A percentile compares a stretch with the other conserved stretches of the same genome.
Evolutionary conservation across 2,329 filamentous ascomycete genomes (phyloP).

Genomic region (Aspergillus sp.): DNA sequence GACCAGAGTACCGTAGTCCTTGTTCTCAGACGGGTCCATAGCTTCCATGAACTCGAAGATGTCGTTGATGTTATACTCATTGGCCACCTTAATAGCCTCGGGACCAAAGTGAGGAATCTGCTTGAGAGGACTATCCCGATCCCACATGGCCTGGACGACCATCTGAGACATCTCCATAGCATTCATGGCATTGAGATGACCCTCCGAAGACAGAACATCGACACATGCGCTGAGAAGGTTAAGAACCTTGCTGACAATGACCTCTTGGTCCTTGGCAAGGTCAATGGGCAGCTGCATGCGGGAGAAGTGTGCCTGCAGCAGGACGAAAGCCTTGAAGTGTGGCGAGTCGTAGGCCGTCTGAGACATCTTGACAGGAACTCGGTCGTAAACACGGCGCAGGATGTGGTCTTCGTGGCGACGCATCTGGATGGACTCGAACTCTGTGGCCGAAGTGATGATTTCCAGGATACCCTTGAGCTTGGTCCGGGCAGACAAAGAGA

Average conservation of each 20-base stretch:
- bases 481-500: slow-evolving; percentile 82
- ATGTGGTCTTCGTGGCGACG: slow-evolving; percentile 86
- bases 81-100: slow-evolving; percentile 77
- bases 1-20: slow-evolving; percentile 73
- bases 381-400: slow-evolving; percentile 88
- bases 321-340: slow-evolving; percentile 97
- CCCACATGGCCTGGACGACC: slow-evolving; percentile 99
- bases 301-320: slow-evolving; percentile 95
- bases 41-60: slow-evolving; percentile 98
- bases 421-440: slow-evolving; percentile 94
- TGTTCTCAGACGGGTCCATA: slow-evolving; percentile 94
- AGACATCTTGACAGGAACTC: slow-evolving; percentile 91
- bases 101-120: slow-evolving; percentile 94
- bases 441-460: slow-evolving; percentile 93
- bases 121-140: slow-evolving; percentile 92
- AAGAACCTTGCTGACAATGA: slow-evolving; percentile 78
- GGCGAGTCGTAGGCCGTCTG: slow-evolving; percentile 85
- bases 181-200: slow-evolving; percentile 93
- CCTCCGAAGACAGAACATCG: slow-evolving; percentile 92
- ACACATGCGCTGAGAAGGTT: slow-evolving; percentile 88
- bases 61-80: slow-evolving; percentile 80
- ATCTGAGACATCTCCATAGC: slow-evolving; percentile 99
- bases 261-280: slow-evolving; percentile 90
- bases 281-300: slow-evolving; percentile 95
- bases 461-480: slow-evolving; percentile 97